A percentile compares a stretch with the other conserved stretches of the same genome.
phyloP scores from a whole-genome alignment of 2,329 filamentous ascomycete genomes.

The Diaporthe sp. region DNA sequence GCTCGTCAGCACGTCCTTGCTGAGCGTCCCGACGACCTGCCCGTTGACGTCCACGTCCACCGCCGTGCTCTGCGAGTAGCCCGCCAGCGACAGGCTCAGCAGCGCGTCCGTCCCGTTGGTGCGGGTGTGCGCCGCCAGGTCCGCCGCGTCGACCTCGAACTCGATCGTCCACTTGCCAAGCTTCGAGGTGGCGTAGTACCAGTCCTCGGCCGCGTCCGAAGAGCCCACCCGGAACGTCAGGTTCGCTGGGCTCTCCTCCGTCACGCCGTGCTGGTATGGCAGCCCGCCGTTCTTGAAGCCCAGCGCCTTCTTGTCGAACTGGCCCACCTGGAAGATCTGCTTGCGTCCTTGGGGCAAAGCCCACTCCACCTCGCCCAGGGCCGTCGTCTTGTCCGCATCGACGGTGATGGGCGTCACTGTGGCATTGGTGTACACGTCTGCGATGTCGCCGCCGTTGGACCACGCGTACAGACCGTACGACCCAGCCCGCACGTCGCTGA shows the following conservation, averaged over 20 bases:
- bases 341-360: slow-evolving; percentile 51
- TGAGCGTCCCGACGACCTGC: slow-evolving; percentile 56
- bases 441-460: slow-evolving; percentile 60
- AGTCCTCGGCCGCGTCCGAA: slow-evolving; percentile 54
- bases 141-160: slow-evolving; percentile 44
- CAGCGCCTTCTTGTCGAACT: slow-evolving; percentile 60
- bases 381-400: slow-evolving; percentile 49
- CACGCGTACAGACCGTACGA: slow-evolving; percentile 64
- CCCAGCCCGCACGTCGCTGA: slow-evolving; percentile 58
- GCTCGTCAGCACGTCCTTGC: slow-evolving; percentile 52
- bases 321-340: slow-evolving; percentile 63
- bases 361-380: slow-evolving; percentile 58
- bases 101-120: slow-evolving; percentile 47
- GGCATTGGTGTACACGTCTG: slow-evolving; percentile 60
- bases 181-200: slow-evolving; percentile 63
- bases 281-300: slow-evolving; percentile 59
- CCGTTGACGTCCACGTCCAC: slow-evolving; percentile 58
- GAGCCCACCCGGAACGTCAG: slow-evolving; percentile 58
- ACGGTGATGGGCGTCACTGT: slow-evolving; percentile 57
- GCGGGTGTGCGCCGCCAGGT: slow-evolving; percentile 10
- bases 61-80: slow-evolving; percentile 63
- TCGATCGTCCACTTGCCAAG: slow-evolving; percentile 53
- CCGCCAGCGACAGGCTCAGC: slow-evolving; percentile 59
- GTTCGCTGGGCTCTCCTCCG: slow-evolving; percentile 59
- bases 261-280: slow-evolving; percentile 59